These are phyloP conservation scores for Sisymbrium altissimum DNA, from an alignment of 345 rosid species.

Conservation along the genomic window DNA sequence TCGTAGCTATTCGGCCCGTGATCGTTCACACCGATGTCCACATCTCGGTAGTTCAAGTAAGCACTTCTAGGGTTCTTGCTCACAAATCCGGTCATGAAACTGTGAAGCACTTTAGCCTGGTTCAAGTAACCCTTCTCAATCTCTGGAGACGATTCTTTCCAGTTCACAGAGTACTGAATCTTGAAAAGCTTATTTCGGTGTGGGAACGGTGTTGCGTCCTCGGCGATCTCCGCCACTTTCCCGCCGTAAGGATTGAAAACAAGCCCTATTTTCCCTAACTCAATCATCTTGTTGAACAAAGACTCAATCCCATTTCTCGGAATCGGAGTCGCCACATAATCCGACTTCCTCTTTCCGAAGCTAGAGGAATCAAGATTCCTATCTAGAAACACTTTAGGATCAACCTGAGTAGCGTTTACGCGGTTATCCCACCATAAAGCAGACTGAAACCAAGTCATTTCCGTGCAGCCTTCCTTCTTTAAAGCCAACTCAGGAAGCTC, in stretches of 20 bases:
- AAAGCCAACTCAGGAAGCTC: conserved; percentile 55
- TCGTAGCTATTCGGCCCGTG: conserved; percentile 32
- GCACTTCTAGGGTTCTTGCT: conserved; percentile 65
- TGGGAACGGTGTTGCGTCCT: conserved; percentile 47
- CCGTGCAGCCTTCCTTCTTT: conserved; percentile 38
- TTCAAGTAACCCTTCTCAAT: conserved; percentile 27
- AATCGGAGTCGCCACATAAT: conserved; percentile 50
- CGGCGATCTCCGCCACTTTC: conserved; percentile 42
- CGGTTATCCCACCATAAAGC: conserved; percentile 48
- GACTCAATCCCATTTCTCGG: conserved; percentile 26
- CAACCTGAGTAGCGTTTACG: conserved; percentile 23
- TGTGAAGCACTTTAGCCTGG: conserved; percentile 35
- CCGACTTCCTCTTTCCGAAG: conserved; percentile 62
- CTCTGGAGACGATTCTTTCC: conserved; percentile 39
- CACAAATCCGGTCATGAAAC: conserved; percentile 57
- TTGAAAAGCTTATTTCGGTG: conserved; percentile 59
- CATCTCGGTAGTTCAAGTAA: conserved; percentile 53
- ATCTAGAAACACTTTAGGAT: conserved; percentile 43
- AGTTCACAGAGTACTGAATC: conserved; percentile 45
- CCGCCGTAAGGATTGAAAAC: conserved; percentile 68
- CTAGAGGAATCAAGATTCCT: conserved; percentile 28
- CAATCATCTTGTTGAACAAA: conserved; percentile 51
- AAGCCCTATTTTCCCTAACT: conserved; percentile 44
- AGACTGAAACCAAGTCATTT: conserved; percentile 62
- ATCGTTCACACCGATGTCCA: conserved; percentile 45